A percentile compares a stretch with the other conserved stretches of the same genome.
phyloP scores from a whole-genome alignment of 768 basidiomycete genomes.

The Kwoniella mangroviensis region DNA sequence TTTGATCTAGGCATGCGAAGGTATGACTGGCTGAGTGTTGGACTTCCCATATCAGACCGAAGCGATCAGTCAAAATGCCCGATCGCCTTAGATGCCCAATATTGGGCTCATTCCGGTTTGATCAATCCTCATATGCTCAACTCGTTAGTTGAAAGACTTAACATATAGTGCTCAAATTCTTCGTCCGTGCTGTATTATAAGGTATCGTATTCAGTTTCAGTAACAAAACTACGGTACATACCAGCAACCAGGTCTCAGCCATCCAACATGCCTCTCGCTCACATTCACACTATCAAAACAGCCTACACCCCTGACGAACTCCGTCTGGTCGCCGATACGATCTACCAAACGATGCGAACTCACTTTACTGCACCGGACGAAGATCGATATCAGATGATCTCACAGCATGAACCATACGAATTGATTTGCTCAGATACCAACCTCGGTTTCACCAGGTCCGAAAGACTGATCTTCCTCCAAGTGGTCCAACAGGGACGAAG shows the following conservation, averaged over 20 bases:
- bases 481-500: background rate
- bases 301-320: background rate
- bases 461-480: background rate
- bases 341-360: background rate
- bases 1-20: too few relatives aligned
- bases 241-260: background rate
- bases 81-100: background rate
- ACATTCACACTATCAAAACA: background rate
- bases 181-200: too few relatives aligned
- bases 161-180: too few relatives aligned
- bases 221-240: too few relatives aligned
- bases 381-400: background rate
- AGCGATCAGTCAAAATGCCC: background rate
- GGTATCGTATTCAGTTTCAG: too few relatives aligned
- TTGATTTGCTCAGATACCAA: background rate
- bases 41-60: too few relatives aligned
- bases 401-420: background rate
- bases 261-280: background rate
- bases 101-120: background rate
- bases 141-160: too few relatives aligned
- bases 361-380: background rate
- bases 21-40: too few relatives aligned
- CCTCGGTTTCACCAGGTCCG: background rate
- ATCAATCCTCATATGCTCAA: too few relatives aligned
- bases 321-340: background rate